Evolutionary conservation across 1,284 basidiomycete species (phyloP).

Genomic region (Melanopsichium pennsylvanicum): DNA sequence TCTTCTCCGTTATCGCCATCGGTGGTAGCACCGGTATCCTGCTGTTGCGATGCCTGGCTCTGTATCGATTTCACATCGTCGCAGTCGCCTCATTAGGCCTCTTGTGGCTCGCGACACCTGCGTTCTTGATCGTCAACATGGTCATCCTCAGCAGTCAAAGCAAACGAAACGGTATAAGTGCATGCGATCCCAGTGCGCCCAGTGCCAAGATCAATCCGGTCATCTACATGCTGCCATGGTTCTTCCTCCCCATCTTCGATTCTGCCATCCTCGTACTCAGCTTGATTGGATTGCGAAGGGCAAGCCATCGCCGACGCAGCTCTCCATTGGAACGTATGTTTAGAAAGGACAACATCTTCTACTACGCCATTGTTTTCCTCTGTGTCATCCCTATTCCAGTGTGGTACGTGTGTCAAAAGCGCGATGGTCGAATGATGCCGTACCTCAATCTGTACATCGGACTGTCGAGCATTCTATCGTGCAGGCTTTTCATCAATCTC

Average conservation of each 20-base stretch:
- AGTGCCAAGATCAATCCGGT: constrained; percentile 12
- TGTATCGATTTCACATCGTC: constrained; percentile 38
- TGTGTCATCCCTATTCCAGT: constrained; percentile 47
- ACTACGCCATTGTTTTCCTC: constrained; percentile 40
- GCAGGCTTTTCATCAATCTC: constrained; percentile 44
- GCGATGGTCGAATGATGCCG: constrained; percentile 42
- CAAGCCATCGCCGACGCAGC: constrained; percentile 30
- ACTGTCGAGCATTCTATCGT: constrained; percentile 39
- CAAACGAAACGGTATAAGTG: constrained; percentile 37
- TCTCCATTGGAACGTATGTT: constrained; percentile 45
- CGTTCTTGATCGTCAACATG: constrained; percentile 37
- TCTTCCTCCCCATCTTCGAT: constrained; percentile 47
- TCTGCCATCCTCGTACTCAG: constrained; percentile 38
- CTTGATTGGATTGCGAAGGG: constrained; percentile 33
- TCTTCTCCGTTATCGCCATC: constrained; percentile 40
- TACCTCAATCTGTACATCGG: constrained; percentile 48
- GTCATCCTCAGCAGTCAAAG: constrained; percentile 32
- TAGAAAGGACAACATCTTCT: constrained; percentile 46
- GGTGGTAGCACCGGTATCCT: constrained; percentile 45
- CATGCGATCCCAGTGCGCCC: constrained; percentile 37
- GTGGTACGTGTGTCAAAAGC: constrained; percentile 30
- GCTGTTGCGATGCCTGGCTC: constrained; percentile 35
- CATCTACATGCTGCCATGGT: constrained; percentile 43
- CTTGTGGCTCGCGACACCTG: constrained; percentile 40
- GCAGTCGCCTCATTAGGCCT: constrained; percentile 32